Evolutionary conservation across 805 yeast genomes (phyloP).

Genomic region (Starmera caribaea): DNA sequence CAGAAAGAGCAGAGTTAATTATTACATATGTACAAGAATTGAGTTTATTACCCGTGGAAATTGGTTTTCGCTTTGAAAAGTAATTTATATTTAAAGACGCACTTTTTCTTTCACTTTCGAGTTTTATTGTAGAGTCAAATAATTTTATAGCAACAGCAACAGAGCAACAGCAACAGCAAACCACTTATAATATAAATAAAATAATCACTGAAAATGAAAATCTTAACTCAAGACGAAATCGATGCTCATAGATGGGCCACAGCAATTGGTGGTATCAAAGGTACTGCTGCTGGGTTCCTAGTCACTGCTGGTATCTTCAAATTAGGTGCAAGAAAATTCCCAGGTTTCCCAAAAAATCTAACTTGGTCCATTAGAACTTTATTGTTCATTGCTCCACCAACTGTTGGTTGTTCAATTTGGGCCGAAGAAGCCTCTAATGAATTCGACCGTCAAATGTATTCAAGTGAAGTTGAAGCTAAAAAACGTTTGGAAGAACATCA

Average conservation of each 20-base stretch:
- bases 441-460: conserved; percentile 56
- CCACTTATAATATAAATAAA: too few species aligned
- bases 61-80: too few species aligned
- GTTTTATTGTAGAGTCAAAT: too few species aligned
- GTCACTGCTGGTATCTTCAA: conserved; percentile 48
- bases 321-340: conserved; percentile 37
- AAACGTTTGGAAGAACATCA: conserved; percentile 34
- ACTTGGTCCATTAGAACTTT: conserved; percentile 59
- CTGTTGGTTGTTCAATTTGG: conserved; percentile 46
- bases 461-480: conserved; percentile 30
- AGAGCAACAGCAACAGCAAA: too few species aligned
- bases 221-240: conserved; percentile 55
- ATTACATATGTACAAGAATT: too few species aligned
- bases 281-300: conserved; percentile 45
- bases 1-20: too few species aligned
- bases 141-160: too few species aligned
- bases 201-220: conserved; percentile 68
- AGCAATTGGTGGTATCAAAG: conserved; percentile 51
- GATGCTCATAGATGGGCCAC: conserved; percentile 55
- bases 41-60: too few species aligned
- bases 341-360: conserved; percentile 30
- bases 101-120: too few species aligned
- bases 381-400: conserved; percentile 58
- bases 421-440: conserved; percentile 65
- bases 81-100: too few species aligned